Evolutionary conservation across 306 rosid genomes (phyloP), one percentile per base, ranked within the genome.

Genomic region (Pyrus bretschneideri): DNA sequence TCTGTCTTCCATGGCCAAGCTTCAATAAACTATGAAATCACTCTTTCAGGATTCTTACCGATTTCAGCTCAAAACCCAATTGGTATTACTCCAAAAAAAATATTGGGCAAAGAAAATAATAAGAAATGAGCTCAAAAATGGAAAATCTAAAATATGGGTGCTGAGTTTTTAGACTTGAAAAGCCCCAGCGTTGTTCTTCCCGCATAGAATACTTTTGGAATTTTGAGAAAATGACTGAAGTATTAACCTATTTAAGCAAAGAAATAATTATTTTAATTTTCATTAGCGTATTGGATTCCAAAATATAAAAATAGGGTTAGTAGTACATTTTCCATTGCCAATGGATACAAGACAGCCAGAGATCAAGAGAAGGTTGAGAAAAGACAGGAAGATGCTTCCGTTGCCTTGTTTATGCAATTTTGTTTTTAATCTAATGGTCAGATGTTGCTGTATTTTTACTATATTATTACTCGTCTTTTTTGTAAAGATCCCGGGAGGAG

Each of bases 401-500:
- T 55, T 31, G 75, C 49, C 61, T 27, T 13, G 45, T 75, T 84
- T 74, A 76, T 75, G 22, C 12, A 38, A 11, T 4, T 27, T 71
- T 18, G 21, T 17, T 51, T 51, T 51, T 51, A 51, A 15, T 51
- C 9, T 49, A 17, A 7, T 46, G 60, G 45, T 54, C 68, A 38
- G 57, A 67, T 60, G 25, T 46, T 4, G 22, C 29, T 9, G 10
- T 57, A 57, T n/a, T 57, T 57, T 17, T 52, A 38, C 42, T 38
- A 38, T 38, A 38, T 38, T 38, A 38, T 38, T 17, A 17, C 21
- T 52, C 7, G 18, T 52, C 40, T 52, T 12, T 35, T 49, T 21
- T 73, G 31, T 72, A 66, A 83, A 66, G 85, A 78, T 86, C 90
- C 84, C 62, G 86, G 91, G 86, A 83, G 69, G 86, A 58, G 89